Evolutionary conservation across 441 rosid species (phyloP), one percentile per base, ranked within the genome.

Genomic region (Pelargonium fulgidum): DNA sequence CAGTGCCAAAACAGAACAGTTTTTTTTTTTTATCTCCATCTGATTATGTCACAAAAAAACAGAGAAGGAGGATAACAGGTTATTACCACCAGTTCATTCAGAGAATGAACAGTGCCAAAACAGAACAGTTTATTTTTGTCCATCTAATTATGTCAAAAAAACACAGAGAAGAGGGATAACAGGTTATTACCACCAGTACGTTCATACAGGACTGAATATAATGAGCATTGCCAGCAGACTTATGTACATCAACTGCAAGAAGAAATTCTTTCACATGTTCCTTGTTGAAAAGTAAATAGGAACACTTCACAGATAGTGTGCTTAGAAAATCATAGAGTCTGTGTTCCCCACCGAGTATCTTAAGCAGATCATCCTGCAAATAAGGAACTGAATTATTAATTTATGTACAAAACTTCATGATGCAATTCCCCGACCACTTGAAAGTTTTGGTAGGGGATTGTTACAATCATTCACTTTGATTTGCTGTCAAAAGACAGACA

Each of bases 31-130:
- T n/a, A n/a, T 24, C 29, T 24, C 29, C 39, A 33, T 33, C 67
- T 64, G 17, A 41, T 16, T 64, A 36, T 39, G 19, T 19, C 54
- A 20, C 61, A 13, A 50, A 4, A 36, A 16, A 7, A 14, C 14
- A 64, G n/a, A 66, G 64, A 29, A 63, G 59, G 58, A 44, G 72
- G 50, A 54, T 69, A 50, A 29, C 54, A 74, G 75, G 75, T 64
- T 62, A 75, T 86, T 89, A 96, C 99, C 99, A 90, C 99, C 77
- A 96, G 83, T 76, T 87, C 80, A 77, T 88, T 88, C 96, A 96
- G 44, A 12, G 69, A 33, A 29, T n/a, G 20, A 14, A 39, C 66
- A 63, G 3, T 12, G 64, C 26, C 65, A 62, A 62, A 62, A 16
- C 65, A 0, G 42, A 62, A 13, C 11, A 63, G 44, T 33, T 20